Evolutionary conservation across 495 filamentous ascomycete genomes (phyloP), one percentile per base, ranked within the genome.

Genomic region (Ramalina peruviana): DNA sequence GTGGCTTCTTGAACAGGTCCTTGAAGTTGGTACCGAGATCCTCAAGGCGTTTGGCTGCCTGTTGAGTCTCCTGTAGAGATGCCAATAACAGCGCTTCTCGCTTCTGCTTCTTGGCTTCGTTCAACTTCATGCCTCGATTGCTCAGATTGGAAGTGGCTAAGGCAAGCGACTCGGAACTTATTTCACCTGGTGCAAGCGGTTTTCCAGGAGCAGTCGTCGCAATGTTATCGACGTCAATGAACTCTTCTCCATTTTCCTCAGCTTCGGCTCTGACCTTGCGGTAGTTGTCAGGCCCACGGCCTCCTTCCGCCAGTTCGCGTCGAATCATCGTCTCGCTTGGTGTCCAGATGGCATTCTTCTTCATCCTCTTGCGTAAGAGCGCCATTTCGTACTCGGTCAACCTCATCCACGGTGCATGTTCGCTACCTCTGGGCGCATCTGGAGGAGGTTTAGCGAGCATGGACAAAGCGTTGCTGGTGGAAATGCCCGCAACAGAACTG

Each of bases 281-380:
- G 57, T 85, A 94, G 15, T 77, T 78, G 38, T 86, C 85, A 56
- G 79, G 65, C 4, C 93, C 92, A 37, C 92, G 82, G 13, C 82
- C 83, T 17, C 85, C 71, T 9, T 74, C 69, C 40, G 81, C 81
- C 9, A 98, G 74, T 62, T 97, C 88, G 12, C 89, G 78, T 20
- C 87, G 77, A 40, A 97, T 90, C 92, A 98, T 98, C 0, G 93
- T 94, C 53, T 93, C 86, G 57, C 86, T 94, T 0, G 92, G 92
- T 36, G 81, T 81, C 92, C 92, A 98, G 6, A 88, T 80, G 0
- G 90, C 85, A 57, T 98, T 98, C 75, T 98, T 98, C 70, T 98
- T 98, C 92, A 98, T 98, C 46, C 86, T 77, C 67, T 97, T 97
- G 42, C 92, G 75, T 13, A 98, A 71, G 45, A 80, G 81, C 3